Conservation (phyloP, 768 basidiomycete genomes). For the Tylopilus rubrobrunneus region DNA sequence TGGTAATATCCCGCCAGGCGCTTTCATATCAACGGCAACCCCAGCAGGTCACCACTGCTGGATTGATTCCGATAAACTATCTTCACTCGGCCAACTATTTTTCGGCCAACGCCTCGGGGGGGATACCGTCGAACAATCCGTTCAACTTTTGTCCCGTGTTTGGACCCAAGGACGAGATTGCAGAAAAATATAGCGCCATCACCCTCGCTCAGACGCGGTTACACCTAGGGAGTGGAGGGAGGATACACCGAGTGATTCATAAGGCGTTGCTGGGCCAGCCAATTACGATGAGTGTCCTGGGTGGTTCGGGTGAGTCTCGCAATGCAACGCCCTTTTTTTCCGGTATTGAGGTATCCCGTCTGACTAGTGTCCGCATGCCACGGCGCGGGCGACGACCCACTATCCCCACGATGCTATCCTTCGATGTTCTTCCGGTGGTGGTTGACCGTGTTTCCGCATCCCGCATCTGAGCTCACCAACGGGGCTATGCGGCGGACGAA, state of each 20-base stretch:
- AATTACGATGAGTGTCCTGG: conserved; percentile 85
- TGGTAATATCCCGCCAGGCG: conserved; percentile 55
- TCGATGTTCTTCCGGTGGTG: conserved; percentile 97
- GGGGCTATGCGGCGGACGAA: conserved; percentile 91
- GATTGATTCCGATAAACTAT: conserved; percentile 75
- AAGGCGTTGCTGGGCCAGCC: conserved; percentile 82
- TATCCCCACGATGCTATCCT: conserved; percentile 84
- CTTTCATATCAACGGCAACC: conserved; percentile 35
- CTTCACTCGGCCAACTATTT: conserved; percentile 51
- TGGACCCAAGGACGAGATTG: conserved; percentile 78
- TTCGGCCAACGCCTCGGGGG: conserved; percentile 34
- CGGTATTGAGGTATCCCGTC: background rate
- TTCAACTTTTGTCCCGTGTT: conserved; percentile 91
- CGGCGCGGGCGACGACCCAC: conserved; percentile 88
- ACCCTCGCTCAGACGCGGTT: conserved; percentile 70
- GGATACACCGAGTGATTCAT: conserved; percentile 78
- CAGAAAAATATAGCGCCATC: conserved; percentile 71
- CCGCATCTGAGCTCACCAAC: conserved; percentile 96
- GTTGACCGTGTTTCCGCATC: conserved; percentile 96
- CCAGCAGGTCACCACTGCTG: conserved; percentile 33
- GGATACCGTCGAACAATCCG: conserved; percentile 43
- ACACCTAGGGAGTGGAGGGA: conserved; percentile 75
- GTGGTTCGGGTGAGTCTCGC: conserved; percentile 70
- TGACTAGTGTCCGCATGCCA: conserved; percentile 86
- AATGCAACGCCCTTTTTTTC: background rate